phyloP scores from a whole-genome alignment of 1,284 basidiomycete species.

The Puccinia horiana region DNA sequence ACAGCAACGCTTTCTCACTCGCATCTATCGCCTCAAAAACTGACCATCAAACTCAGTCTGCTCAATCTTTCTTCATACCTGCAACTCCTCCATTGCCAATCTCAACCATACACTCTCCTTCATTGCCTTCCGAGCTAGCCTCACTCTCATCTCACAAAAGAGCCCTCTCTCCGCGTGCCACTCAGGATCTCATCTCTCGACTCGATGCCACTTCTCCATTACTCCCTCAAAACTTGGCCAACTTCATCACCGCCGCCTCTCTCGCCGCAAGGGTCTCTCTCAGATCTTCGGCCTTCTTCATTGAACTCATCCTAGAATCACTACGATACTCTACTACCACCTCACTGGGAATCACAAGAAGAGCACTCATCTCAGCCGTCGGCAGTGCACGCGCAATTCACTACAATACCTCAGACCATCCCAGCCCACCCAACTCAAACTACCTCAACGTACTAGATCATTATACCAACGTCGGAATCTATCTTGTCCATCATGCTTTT shows the following conservation, averaged over 20 bases:
- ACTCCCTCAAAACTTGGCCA: constrained; percentile 59
- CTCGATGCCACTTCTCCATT: constrained; percentile 55
- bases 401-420: constrained; percentile 55
- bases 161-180: constrained; percentile 25
- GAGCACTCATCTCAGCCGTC: constrained; percentile 60
- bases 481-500: constrained; percentile 59
- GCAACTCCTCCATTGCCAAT: neutral
- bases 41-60: neutral
- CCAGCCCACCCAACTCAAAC: constrained; percentile 51
- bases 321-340: constrained; percentile 53
- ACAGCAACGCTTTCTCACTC: neutral
- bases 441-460: constrained; percentile 62
- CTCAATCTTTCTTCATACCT: neutral
- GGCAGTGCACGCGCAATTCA: constrained; percentile 58
- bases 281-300: constrained; percentile 59
- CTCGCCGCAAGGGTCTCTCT: constrained; percentile 59
- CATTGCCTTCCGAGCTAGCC: neutral
- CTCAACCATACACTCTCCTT: neutral
- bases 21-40: neutral
- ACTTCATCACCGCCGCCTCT: constrained; percentile 59
- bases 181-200: constrained; percentile 28
- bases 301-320: constrained; percentile 60
- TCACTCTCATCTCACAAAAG: neutral
- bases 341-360: constrained; percentile 58
- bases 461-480: constrained; percentile 64